Conservation (phyloP, 371 early-diverging fungal species). For the Coelomomyces lativittatus region DNA sequence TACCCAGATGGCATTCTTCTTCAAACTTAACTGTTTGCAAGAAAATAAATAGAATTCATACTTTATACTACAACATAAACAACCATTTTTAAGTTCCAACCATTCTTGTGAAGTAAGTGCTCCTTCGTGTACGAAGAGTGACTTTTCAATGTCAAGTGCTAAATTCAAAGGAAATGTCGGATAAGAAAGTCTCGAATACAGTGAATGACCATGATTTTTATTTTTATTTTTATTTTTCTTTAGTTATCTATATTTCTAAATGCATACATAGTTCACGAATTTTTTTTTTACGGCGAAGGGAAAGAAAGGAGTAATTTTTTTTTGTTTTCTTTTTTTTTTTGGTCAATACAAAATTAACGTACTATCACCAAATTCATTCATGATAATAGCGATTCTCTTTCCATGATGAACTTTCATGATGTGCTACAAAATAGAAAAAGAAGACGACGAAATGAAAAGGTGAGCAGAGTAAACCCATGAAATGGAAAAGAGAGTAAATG, state of each 20-base stretch:
- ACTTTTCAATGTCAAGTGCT: slow-evolving; percentile 84
- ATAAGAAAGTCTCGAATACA: not conserved
- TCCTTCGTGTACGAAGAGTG: slow-evolving; percentile 56
- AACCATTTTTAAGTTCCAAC: slow-evolving; percentile 89
- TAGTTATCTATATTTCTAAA: too few species aligned
- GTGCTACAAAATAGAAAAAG: slow-evolving; percentile 10
- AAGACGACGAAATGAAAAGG: not conserved
- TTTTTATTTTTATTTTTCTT: not conserved
- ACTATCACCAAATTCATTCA: slow-evolving; percentile 44
- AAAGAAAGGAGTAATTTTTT: too few species aligned
- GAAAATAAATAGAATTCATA: slow-evolving; percentile 8
- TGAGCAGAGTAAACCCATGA: not conserved
- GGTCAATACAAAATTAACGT: slow-evolving; percentile 1
- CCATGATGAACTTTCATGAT: slow-evolving; percentile 76
- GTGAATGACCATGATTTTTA: not conserved
- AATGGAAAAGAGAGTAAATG: not conserved
- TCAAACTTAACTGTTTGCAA: not conserved
- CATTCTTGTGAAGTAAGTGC: slow-evolving; percentile 81
- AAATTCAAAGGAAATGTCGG: not conserved
- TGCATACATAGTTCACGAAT: too few species aligned
- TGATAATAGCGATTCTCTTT: slow-evolving; percentile 83
- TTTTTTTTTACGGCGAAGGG: too few species aligned
- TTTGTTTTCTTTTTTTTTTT: too few species aligned
- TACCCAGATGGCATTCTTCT: too few species aligned
- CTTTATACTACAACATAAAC: slow-evolving; percentile 90